Base-by-base conservation (phyloP, 257 asterid species). In the Oldenlandia corymbosa region DNA sequence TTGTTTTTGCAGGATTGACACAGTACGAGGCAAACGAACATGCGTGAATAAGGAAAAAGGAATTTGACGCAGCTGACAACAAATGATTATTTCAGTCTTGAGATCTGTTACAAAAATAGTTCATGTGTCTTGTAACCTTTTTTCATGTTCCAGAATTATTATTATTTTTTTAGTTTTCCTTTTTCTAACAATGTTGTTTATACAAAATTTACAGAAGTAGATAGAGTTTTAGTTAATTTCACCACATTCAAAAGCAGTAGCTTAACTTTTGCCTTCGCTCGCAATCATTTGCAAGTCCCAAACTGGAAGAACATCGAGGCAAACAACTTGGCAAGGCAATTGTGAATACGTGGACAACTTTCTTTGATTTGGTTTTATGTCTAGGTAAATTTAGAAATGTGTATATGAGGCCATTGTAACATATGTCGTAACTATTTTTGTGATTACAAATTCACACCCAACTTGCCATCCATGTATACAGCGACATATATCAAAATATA, bases 11-110 rank as follows among this genome's bases (percentile, higher is more conserved):
- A 61, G 55, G 31, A 47, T 27, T 61, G 54, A 60, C 41, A 16
- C n/a, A n/a, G n/a, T n/a, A n/a, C 28, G 66, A 26, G 39, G 65
- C 39, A 42, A 60, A 46, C 26, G 24, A 7, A 48, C 55, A 45
- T 17, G 62, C 62, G 62, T 32, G 62, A n/a, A 17, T 18, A 7
- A 60, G 65, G 55, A 43, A 45, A 61, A n/a, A n/a, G n/a, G 26
- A 45, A 61, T 4, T 56, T 30, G 16, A 31, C 50, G 39, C 11
- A 8, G 42, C 37, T 61, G 55, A 61, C 16, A 61, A 1, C 54
- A 61, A 31, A 31, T 61, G 66, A 28, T 47, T 26, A 31, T 43
- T 57, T 57, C 55, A 17, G 42, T 54, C 60, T 55, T 18, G 14
- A 45, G 50, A 55, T 55, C 27, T 61, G 48, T 21, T 17, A 5